Conservation (phyloP, 352 stramenopile genomes). For the Phytophthora cactorum region DNA sequence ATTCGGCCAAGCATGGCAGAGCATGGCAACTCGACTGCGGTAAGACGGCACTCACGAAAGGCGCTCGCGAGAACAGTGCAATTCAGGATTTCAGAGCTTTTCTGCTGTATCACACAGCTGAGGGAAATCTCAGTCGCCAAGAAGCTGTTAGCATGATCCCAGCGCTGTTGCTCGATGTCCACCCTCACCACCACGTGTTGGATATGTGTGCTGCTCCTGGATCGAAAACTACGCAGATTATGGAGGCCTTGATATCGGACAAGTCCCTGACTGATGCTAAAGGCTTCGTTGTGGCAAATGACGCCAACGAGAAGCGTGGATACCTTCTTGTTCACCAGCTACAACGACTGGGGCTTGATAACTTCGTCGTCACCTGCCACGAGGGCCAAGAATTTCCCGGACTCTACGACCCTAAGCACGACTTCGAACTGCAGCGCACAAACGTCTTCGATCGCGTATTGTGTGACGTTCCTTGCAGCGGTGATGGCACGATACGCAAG, state of each 20-base stretch:
- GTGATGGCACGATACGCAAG: constrained; percentile 98
- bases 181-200: constrained; percentile 81
- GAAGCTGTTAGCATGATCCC: constrained; percentile 98
- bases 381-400: constrained; percentile 94
- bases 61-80: constrained; percentile 52
- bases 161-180: constrained; percentile 94
- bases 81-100: constrained; percentile 92
- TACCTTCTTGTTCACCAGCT: constrained; percentile 97
- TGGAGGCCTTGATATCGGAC: constrained; percentile 75
- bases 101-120: constrained; percentile 91
- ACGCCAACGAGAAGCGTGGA: constrained; percentile 94
- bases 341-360: constrained; percentile 71
- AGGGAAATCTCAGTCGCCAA: constrained; percentile 95
- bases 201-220: constrained; percentile 94
- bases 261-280: constrained; percentile 9
- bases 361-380: constrained; percentile 92
- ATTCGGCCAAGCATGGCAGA: constrained; percentile 49
- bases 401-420: constrained; percentile 53
- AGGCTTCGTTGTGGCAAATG: constrained; percentile 96
- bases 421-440: constrained; percentile 36
- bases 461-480: constrained; percentile 98
- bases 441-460: constrained; percentile 97
- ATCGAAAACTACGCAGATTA: constrained; percentile 98
- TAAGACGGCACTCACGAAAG: constrained; percentile 66
- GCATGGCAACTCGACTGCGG: constrained; percentile 83